Percentiles rank a stretch among this genome's conserved stretches.
Conservation (phyloP, 2,329 filamentous ascomycete genomes). For the Atkinsonella texensis region DNA sequence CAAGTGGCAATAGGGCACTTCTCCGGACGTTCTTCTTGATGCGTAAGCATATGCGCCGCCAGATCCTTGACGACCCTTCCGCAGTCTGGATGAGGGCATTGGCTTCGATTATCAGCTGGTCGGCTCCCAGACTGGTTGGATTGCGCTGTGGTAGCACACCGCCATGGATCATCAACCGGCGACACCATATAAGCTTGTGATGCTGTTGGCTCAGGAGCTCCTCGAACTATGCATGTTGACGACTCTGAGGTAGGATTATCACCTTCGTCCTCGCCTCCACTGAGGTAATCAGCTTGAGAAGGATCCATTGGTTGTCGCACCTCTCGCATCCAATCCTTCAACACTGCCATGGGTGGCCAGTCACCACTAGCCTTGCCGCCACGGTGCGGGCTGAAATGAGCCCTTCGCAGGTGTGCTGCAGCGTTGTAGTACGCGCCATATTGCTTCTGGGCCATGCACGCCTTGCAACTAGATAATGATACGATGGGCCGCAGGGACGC, state of each 20-base stretch:
- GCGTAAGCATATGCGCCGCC: constrained; percentile 89
- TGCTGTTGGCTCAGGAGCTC: constrained; percentile 8
- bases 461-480: constrained; percentile 42
- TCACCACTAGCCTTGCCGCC: constrained; percentile 46
- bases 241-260: constrained; percentile 18
- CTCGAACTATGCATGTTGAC: constrained; percentile 1
- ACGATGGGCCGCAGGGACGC: constrained; percentile 34
- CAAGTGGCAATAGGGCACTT: constrained; percentile 92
- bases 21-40: constrained; percentile 84
- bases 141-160: constrained; percentile 15
- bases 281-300: constrained; percentile 4
- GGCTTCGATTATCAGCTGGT: constrained; percentile 28
- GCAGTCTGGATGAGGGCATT: constrained; percentile 45
- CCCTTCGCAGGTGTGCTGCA: constrained; percentile 43
- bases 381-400: constrained; percentile 44
- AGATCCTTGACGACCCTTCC: constrained; percentile 51
- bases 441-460: constrained; percentile 42
- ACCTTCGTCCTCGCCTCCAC: constrained; percentile 25
- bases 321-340: constrained; percentile 51
- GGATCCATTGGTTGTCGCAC: constrained; percentile 37
- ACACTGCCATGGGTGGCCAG: constrained; percentile 44
- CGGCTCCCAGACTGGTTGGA: constrained; percentile 17
- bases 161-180: constrained; percentile 12
- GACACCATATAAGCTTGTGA: constrained; percentile 5
- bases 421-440: constrained; percentile 50